Percentiles rank a stretch among this genome's conserved stretches.
Conservation (phyloP, 1,139 yeast species). For the Eremothecium coryli region DNA sequence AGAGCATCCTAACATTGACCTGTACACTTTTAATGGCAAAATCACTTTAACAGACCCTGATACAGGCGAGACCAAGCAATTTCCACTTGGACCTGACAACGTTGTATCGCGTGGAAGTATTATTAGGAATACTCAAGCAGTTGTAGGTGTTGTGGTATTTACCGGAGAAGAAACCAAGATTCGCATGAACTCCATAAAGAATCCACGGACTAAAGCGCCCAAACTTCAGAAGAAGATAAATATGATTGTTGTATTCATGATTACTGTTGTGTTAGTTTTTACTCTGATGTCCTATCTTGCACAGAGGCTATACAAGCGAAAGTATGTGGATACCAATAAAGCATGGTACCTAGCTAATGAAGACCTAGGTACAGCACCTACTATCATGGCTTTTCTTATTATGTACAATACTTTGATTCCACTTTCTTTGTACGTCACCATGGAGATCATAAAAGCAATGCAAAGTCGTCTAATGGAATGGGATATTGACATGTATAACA, state of each 20-base stretch:
- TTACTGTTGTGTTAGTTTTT: slow-evolving; percentile 60
- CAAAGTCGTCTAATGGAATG: slow-evolving; percentile 74
- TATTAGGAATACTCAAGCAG: slow-evolving; percentile 66
- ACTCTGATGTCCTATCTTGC: slow-evolving; percentile 81
- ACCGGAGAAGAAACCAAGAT: slow-evolving; percentile 95
- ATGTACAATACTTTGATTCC: slow-evolving; percentile 97
- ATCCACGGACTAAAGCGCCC: slow-evolving; percentile 89
- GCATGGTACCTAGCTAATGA: slow-evolving; percentile 69
- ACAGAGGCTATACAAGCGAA: slow-evolving; percentile 45
- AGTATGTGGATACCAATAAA: slow-evolving; percentile 34
- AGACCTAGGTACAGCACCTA: slow-evolving; percentile 84
- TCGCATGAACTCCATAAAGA: slow-evolving; percentile 85
- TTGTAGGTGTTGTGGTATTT: slow-evolving; percentile 75
- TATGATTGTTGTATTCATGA: slow-evolving; percentile 80
- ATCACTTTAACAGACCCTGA: slow-evolving; percentile 29
- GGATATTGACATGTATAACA: slow-evolving; percentile 93
- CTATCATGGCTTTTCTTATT: slow-evolving; percentile 89
- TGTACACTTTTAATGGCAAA: slow-evolving; percentile 87
- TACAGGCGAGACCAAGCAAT: slow-evolving; percentile 26
- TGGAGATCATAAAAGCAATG: slow-evolving; percentile 87
- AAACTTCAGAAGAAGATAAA: slow-evolving; percentile 78
- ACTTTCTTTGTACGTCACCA: slow-evolving; percentile 84
- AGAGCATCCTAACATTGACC: slow-evolving; percentile 86
- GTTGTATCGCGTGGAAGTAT: slow-evolving; percentile 83
- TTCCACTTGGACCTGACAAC: slow-evolving; percentile 71